Percentiles rank a stretch among this genome's conserved stretches.
Evolutionary conservation across 768 basidiomycete species (phyloP).

Genomic region (Mycena sanguinolenta): DNA sequence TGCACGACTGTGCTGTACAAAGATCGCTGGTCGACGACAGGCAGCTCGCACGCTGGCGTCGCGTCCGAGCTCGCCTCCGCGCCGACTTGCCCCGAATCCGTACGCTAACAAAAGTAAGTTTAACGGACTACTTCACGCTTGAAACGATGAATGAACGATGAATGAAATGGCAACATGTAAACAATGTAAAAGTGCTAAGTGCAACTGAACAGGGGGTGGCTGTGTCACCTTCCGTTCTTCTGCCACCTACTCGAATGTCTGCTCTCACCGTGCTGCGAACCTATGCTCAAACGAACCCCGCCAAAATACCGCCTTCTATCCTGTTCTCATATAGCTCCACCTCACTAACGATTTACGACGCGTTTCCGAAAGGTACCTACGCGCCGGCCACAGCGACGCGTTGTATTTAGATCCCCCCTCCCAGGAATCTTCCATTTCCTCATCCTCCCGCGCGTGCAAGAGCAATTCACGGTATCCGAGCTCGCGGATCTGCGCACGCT

Average conservation of each 20-base stretch:
- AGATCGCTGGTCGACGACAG: too few species aligned
- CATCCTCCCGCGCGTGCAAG: conserved; percentile 75
- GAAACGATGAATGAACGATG: too few species aligned
- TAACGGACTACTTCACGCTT: too few species aligned
- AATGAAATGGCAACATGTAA: too few species aligned
- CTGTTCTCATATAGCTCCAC: conserved; percentile 68
- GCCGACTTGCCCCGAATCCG: too few species aligned
- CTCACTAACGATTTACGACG: conserved; percentile 79
- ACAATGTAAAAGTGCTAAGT: too few species aligned
- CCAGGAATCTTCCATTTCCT: conserved; percentile 87
- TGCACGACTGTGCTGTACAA: too few species aligned
- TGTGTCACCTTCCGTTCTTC: too few species aligned
- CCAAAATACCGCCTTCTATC: conserved; percentile 69
- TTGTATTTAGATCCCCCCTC: conserved; percentile 1
- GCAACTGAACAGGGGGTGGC: too few species aligned
- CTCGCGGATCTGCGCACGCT: conserved; percentile 71
- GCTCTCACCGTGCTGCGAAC: conserved; percentile 68
- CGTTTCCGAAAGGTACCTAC: conserved; percentile 69
- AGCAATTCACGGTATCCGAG: conserved; percentile 47
- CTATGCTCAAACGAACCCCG: conserved; percentile 70
- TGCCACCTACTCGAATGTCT: conserved; percentile 54
- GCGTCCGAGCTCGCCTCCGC: too few species aligned
- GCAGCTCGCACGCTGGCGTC: too few species aligned
- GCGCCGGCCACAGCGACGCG: not conserved
- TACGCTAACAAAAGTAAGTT: too few species aligned